Evolutionary conservation across 2,329 filamentous ascomycete species (phyloP).

Genomic region (Volutella citrinella): DNA sequence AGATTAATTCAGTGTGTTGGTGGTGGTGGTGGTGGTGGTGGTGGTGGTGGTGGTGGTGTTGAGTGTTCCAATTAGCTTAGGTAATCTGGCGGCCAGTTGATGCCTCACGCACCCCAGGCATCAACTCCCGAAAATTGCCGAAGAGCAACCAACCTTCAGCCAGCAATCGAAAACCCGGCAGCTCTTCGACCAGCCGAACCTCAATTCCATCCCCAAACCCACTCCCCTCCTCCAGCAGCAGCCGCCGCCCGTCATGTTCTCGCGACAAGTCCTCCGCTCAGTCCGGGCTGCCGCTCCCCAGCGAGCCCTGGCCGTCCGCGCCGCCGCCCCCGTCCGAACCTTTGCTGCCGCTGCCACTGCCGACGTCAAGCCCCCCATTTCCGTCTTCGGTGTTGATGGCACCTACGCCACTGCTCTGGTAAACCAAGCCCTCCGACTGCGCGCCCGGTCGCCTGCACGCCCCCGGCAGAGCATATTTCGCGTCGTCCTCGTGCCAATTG

Average conservation of each 20-base stretch:
- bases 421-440: slow-evolving; percentile 44
- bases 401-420: slow-evolving; percentile 99
- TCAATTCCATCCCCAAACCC: slow-evolving; percentile 16
- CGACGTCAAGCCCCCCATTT: slow-evolving; percentile 78
- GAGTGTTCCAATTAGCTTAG: slow-evolving; percentile 18
- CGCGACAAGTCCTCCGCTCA: slow-evolving; percentile 57
- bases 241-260: slow-evolving; percentile 48
- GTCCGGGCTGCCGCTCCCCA: slow-evolving; percentile 59
- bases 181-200: slow-evolving; percentile 26
- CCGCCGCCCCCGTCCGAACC: slow-evolving; percentile 62
- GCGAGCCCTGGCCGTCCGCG: slow-evolving; percentile 42
- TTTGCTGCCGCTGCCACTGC: slow-evolving; percentile 72
- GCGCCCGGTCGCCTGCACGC: slow-evolving; percentile 10
- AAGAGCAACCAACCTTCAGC: slow-evolving; percentile 36
- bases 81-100: slow-evolving; percentile 28
- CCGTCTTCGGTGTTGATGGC: slow-evolving; percentile 93
- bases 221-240: slow-evolving; percentile 16
- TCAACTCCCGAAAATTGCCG: slow-evolving; percentile 42
- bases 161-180: slow-evolving; percentile 25
- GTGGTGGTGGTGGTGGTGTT: no score
- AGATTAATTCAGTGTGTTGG: no score
- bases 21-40: no score
- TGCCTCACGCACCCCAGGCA: slow-evolving; percentile 40
- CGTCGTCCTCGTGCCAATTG: slow-evolving; percentile 17
- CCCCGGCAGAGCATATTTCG: slow-evolving; percentile 1